These are phyloP conservation scores for Lunularia cruciata DNA, from an alignment of 225 moss, liverwort and hornwort species.

Conservation along the genomic window DNA sequence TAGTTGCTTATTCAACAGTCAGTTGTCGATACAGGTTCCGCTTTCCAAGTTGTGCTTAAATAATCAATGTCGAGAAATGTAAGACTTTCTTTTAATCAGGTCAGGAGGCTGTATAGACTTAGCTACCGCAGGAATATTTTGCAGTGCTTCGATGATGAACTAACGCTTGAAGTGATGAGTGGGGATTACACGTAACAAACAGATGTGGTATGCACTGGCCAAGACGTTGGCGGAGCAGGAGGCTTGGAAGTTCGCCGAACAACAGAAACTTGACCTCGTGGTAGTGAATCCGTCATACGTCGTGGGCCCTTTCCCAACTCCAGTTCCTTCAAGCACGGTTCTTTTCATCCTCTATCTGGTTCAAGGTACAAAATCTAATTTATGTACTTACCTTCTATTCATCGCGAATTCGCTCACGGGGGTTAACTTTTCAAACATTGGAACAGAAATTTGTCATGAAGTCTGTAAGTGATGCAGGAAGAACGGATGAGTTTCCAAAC, in stretches of 20 bases:
- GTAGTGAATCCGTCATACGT: slow-evolving; percentile 80
- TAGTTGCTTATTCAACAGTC: too few species aligned
- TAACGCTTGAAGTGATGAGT: too few species aligned
- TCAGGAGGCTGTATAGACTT: too few species aligned
- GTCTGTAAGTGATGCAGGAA: slow-evolving; percentile 34
- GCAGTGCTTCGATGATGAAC: too few species aligned
- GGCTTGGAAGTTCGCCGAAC: slow-evolving; percentile 66
- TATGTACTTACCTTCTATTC: not conserved
- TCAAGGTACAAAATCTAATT: slow-evolving; percentile 59
- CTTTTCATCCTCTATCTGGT: slow-evolving; percentile 51
- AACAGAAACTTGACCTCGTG: slow-evolving; percentile 62
- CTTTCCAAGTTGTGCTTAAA: too few species aligned
- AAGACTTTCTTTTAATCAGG: too few species aligned
- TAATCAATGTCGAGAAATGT: too few species aligned
- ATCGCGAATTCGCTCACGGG: not conserved
- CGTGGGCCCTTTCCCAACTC: slow-evolving; percentile 61
- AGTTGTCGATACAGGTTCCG: too few species aligned
- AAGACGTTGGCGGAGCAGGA: slow-evolving; percentile 75
- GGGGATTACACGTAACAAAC: too few species aligned
- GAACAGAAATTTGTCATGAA: too few species aligned
- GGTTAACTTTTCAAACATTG: too few species aligned
- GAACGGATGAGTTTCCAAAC: slow-evolving; percentile 58
- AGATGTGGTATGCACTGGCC: slow-evolving; percentile 92
- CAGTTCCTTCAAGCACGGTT: slow-evolving; percentile 66
- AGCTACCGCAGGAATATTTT: too few species aligned